phyloP scores from a whole-genome alignment of 345 rosid species.

The Excoecaria cochinchinensis region DNA sequence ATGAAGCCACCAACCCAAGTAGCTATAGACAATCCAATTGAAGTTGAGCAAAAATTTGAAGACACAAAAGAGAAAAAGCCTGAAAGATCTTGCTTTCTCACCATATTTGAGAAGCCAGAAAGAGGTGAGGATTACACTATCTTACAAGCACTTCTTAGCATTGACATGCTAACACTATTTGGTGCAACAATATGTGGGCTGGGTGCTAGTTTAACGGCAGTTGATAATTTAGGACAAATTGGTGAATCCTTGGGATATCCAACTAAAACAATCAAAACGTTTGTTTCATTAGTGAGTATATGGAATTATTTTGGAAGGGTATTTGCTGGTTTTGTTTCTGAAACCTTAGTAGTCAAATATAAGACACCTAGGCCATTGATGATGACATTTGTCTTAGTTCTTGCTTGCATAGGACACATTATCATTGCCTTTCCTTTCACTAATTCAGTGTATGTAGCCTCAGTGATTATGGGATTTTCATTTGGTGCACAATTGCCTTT shows the following conservation, averaged over 20 bases:
- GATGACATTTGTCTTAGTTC: slow-evolving; percentile 64
- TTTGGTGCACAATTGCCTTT: slow-evolving; percentile 78
- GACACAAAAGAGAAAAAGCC: slow-evolving; percentile 20
- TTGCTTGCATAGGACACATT: slow-evolving; percentile 60
- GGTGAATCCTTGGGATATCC: slow-evolving; percentile 88
- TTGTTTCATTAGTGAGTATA: slow-evolving; percentile 80
- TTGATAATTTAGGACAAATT: slow-evolving; percentile 85
- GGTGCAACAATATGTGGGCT: slow-evolving; percentile 67
- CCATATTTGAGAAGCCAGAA: slow-evolving; percentile 50
- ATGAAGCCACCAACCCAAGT: slow-evolving; percentile 26
- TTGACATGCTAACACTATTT: slow-evolving; percentile 66
- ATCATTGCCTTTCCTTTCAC: slow-evolving; percentile 69
- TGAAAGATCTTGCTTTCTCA: slow-evolving; percentile 46
- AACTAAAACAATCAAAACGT: slow-evolving; percentile 49
- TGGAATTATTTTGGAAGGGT: slow-evolving; percentile 92
- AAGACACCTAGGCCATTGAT: slow-evolving; percentile 69
- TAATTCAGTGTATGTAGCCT: slow-evolving; percentile 69
- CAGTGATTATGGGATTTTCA: slow-evolving; percentile 70
- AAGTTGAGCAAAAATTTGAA: not conserved
- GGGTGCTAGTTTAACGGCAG: slow-evolving; percentile 77
- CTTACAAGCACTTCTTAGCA: slow-evolving; percentile 70
- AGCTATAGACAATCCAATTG: slow-evolving; percentile 15
- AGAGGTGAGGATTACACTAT: slow-evolving; percentile 93
- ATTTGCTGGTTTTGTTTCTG: slow-evolving; percentile 79
- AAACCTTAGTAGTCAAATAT: slow-evolving; percentile 50